A percentile compares a stretch with the other conserved stretches of the same genome.
Conservation (phyloP, 2,329 filamentous ascomycete genomes). For the Aspergillus sp. region DNA sequence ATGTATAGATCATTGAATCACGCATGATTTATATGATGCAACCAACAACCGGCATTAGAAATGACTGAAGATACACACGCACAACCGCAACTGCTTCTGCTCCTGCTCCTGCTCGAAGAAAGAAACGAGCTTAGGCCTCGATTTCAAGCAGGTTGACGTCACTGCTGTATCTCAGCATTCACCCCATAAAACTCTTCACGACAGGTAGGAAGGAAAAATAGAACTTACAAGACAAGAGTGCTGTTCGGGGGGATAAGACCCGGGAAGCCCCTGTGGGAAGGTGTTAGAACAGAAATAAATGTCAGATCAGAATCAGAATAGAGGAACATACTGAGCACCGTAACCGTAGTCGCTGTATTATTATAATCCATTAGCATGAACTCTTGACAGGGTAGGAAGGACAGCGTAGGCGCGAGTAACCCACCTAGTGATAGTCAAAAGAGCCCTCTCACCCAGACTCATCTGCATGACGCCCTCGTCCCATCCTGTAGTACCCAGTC, state of each 20-base stretch:
- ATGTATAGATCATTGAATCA: too few species aligned
- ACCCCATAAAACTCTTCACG: not conserved
- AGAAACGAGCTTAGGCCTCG: constrained; percentile 38
- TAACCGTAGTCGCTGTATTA: constrained; percentile 32
- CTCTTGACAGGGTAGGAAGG: constrained; percentile 1
- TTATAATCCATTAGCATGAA: constrained; percentile 5
- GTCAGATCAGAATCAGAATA: too few species aligned
- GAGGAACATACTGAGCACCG: constrained; percentile 29
- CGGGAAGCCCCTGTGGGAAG: constrained; percentile 60
- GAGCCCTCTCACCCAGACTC: constrained; percentile 84
- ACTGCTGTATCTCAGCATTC: not conserved
- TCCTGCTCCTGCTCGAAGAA: not conserved
- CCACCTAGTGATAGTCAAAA: constrained; percentile 70
- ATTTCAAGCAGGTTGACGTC: constrained; percentile 30
- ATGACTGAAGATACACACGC: too few species aligned
- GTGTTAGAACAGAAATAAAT: not conserved
- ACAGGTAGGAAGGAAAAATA: not conserved
- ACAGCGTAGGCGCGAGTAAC: constrained; percentile 15
- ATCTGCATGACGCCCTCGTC: constrained; percentile 78
- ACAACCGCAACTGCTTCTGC: too few species aligned
- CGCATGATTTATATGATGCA: too few species aligned
- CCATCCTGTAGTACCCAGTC: constrained; percentile 49
- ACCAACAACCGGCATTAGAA: too few species aligned
- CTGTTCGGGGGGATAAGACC: constrained; percentile 66
- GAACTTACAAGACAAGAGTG: constrained; percentile 73